These are phyloP conservation scores for Leccinum subgranulosum DNA, from an alignment of 768 basidiomycete species.

Conservation along the genomic window DNA sequence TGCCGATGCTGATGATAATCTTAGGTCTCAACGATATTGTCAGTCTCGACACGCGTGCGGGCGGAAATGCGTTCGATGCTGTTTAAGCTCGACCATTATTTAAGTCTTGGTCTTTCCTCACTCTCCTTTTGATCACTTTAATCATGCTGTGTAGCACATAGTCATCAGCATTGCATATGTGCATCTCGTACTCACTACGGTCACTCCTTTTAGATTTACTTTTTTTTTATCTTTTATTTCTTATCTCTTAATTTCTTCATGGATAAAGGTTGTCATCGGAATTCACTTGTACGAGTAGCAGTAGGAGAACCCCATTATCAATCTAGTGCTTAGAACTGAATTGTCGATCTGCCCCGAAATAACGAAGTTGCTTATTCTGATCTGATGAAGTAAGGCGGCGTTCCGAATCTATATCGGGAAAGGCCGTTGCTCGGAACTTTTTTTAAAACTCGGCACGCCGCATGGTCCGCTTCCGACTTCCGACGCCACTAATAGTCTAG, in stretches of 20 bases:
- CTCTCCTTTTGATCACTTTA: background rate
- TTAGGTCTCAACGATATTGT: slow-evolving; percentile 53
- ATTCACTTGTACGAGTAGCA: slow-evolving; percentile 1
- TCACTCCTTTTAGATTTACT: slow-evolving; percentile 21
- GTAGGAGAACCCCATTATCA: background rate
- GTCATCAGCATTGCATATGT: slow-evolving; percentile 10
- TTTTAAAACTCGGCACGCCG: background rate
- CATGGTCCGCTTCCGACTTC: background rate
- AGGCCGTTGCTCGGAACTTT: background rate
- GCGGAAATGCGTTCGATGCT: slow-evolving; percentile 54
- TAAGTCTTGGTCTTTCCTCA: background rate
- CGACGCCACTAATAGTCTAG: background rate
- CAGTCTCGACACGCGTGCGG: slow-evolving; percentile 52
- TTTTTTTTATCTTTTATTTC: background rate
- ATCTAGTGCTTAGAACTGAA: background rate
- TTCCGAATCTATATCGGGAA: background rate
- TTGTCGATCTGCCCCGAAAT: slow-evolving; percentile 1
- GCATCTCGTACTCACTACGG: slow-evolving; percentile 6
- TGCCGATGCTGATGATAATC: background rate
- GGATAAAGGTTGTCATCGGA: slow-evolving; percentile 12
- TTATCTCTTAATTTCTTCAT: slow-evolving; percentile 19
- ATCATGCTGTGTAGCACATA: slow-evolving; percentile 21
- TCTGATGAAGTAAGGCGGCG: background rate
- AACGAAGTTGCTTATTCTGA: background rate
- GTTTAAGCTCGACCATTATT: slow-evolving; percentile 34